These are phyloP conservation scores for Bruguiera hainesii DNA, from an alignment of 441 rosid species.

Conservation along the genomic window DNA sequence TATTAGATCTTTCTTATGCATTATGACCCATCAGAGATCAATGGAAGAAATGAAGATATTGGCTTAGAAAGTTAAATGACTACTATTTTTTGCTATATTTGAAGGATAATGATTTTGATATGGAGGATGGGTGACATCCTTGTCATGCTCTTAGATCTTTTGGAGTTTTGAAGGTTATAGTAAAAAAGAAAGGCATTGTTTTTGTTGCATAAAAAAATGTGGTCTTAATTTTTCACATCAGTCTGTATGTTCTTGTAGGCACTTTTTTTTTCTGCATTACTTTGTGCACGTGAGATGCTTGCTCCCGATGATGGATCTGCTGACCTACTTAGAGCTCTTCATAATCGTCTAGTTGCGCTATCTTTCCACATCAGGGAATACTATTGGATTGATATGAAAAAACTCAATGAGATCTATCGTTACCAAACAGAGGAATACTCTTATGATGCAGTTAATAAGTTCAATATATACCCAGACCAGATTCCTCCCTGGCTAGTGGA, in stretches of 20 bases:
- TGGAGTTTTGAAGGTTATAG: background rate
- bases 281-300: conserved; percentile 86
- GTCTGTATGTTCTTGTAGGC: conserved; percentile 43
- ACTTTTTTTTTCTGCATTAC: conserved; percentile 83
- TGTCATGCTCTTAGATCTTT: background rate
- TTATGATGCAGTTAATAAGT: conserved; percentile 85
- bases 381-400: conserved; percentile 79
- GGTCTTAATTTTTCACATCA: background rate
- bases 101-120: background rate
- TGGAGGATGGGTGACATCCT: background rate
- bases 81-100: no score
- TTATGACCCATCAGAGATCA: background rate
- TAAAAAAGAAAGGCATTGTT: background rate
- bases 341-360: conserved; percentile 82
- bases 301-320: conserved; percentile 81
- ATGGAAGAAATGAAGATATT: background rate
- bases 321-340: conserved; percentile 80
- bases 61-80: background rate
- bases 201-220: background rate
- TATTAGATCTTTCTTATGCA: background rate
- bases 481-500: conserved; percentile 93
- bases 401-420: conserved; percentile 85
- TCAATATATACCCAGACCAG: conserved; percentile 93
- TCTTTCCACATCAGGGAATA: conserved; percentile 92
- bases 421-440: conserved; percentile 96